A percentile compares a stretch with the other conserved stretches of the same genome.
Evolutionary conservation across 768 basidiomycete genomes (phyloP).

Genomic region (Leccinum barrowsii): DNA sequence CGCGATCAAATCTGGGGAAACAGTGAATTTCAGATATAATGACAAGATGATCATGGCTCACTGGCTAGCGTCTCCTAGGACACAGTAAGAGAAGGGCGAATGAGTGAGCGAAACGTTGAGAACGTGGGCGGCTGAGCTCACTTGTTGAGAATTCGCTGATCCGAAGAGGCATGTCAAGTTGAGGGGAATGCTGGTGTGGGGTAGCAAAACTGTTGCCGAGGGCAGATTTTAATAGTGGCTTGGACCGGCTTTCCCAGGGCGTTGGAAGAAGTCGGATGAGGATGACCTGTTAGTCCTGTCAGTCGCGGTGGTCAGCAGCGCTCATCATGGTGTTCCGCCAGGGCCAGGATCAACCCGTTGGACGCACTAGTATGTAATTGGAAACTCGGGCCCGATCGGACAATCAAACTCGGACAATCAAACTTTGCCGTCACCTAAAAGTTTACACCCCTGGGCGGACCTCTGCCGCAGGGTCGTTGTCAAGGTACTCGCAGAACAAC

Average conservation of each 20-base stretch:
- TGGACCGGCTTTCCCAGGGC: not conserved
- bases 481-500: not conserved
- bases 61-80: constrained; percentile 26
- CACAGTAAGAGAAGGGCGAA: constrained; percentile 2
- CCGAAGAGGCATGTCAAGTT: not conserved
- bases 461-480: not conserved
- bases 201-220: not conserved
- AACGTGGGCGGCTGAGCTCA: not conserved
- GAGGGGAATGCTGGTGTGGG: not conserved
- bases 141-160: not conserved
- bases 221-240: not conserved
- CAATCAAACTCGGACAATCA: not conserved
- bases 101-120: constrained; percentile 5
- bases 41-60: constrained; percentile 16
- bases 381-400: not conserved
- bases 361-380: too few species aligned
- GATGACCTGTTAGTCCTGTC: too few species aligned
- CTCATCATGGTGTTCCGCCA: too few species aligned
- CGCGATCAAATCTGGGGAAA: constrained; percentile 55
- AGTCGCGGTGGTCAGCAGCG: too few species aligned
- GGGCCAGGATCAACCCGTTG: too few species aligned
- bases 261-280: not conserved
- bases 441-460: not conserved
- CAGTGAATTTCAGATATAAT: constrained; percentile 3
- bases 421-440: not conserved